A percentile compares a stretch with the other conserved stretches of the same genome.
These are phyloP conservation scores for Poterioochromonas sp. DNA, from an alignment of 352 stramenopile genomes.

Conservation along the genomic window DNA sequence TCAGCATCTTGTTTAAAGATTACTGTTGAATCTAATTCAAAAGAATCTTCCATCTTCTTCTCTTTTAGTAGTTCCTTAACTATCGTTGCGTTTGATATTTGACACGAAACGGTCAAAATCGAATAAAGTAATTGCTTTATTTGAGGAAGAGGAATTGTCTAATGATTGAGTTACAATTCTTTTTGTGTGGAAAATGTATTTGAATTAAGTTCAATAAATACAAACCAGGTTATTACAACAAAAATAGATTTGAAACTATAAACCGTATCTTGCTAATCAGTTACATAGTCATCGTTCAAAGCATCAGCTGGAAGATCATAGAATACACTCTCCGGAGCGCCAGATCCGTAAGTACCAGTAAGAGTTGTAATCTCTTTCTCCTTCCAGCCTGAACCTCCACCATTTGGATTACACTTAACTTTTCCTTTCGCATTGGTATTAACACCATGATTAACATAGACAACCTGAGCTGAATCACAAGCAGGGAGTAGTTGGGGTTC, in stretches of 20 bases:
- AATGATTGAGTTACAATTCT: too few relatives aligned
- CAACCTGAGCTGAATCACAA: constrained; percentile 27
- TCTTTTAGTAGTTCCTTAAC: neutral
- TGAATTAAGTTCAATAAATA: too few relatives aligned
- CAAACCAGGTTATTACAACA: too few relatives aligned
- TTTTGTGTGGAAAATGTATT: too few relatives aligned
- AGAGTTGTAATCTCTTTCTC: neutral
- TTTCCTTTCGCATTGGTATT: neutral
- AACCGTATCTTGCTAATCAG: neutral
- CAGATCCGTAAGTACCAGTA: neutral
- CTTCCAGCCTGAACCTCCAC: constrained; percentile 15
- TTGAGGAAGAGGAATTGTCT: too few relatives aligned
- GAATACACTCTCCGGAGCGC: constrained; percentile 23
- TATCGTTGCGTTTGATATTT: neutral
- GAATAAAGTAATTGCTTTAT: too few relatives aligned
- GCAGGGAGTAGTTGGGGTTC: constrained; percentile 1
- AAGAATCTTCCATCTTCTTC: neutral
- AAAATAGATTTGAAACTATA: too few relatives aligned
- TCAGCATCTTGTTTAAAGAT: constrained; percentile 20
- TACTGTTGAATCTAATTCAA: constrained; percentile 16
- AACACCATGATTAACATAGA: neutral
- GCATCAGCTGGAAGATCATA: constrained; percentile 7
- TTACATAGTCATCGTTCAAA: neutral
- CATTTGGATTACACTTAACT: constrained; percentile 25
- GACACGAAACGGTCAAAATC: too few relatives aligned